Evolutionary conservation across 2,329 filamentous ascomycete species (phyloP), one percentile per base, ranked within the genome.

Genomic region (Uncinocarpus reesii): DNA sequence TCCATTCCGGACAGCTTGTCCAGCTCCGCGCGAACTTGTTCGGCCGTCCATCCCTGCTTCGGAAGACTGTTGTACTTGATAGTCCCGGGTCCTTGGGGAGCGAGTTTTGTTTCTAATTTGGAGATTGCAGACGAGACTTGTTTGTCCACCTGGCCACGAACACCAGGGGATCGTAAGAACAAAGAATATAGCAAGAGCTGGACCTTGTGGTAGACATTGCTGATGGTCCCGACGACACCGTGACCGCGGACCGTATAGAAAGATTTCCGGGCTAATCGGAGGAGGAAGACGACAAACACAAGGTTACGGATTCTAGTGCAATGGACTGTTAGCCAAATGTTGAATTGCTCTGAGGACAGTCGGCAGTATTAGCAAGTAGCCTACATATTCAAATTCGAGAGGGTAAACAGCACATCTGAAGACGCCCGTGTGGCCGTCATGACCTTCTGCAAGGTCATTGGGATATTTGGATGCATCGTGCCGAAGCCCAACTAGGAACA

Each of bases 181-280:
- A 87, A 76, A 53, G 85, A 85, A 67, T 94, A 98, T 43, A 84
- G 73, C 53, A 81, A 78, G 54, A 86, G 80, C 54, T 83, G 83
- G 53, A 83, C 62, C 54, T 81, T 76, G 53, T 74, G 71, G 71
- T 92, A 95, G 53, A 85, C 68, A 66, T 90, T 81, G 60, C 79
- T 72, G 52, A 87, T 60, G 50, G 86, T 85, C 54, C 90, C 90
- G 62, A 94, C 69, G 59, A 92, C 66, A 56, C 92, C 92, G 63
- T 92, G 87, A 57, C 92, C 92, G 61, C 85, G 86, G 57, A 96
- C 76, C 62, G 92, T 86, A 71, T 87, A 84, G 64, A 86, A 83
- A 23, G 79, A 77, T 60, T 84, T 85, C 56, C 87, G 85, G 26
- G 83, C 78, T 74, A 88, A 84, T 62, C 89, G 83, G 41, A 94